These are phyloP conservation scores for Cenchrus americanus DNA, from an alignment of 176 grass and related monocot species.

Conservation along the genomic window DNA sequence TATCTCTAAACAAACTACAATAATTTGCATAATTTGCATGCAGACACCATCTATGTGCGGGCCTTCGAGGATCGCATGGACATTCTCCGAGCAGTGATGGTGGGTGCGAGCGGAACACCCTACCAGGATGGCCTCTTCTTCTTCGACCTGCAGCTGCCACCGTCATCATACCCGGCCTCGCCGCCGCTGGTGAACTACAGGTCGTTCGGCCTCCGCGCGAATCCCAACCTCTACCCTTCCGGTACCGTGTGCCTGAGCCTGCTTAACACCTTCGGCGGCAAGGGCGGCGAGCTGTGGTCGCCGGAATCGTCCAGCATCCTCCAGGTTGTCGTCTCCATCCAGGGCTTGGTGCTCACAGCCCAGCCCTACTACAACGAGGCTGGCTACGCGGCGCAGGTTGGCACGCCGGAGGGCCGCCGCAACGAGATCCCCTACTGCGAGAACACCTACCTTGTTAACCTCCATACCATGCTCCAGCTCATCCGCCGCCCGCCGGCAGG, in stretches of 20 bases:
- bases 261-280: neutral
- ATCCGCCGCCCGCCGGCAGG: neutral
- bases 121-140: neutral
- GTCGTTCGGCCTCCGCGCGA: slow-evolving; percentile 19
- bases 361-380: slow-evolving; percentile 30
- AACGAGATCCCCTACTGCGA: slow-evolving; percentile 2
- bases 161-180: neutral
- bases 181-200: slow-evolving; percentile 32
- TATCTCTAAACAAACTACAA: too few species aligned
- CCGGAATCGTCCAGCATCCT: neutral
- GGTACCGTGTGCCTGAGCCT: slow-evolving; percentile 40
- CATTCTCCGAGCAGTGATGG: neutral
- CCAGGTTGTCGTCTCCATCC: slow-evolving; percentile 33
- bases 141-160: neutral
- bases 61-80: slow-evolving; percentile 11
- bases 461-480: neutral
- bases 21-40: too few species aligned
- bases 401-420: neutral
- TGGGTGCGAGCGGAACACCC: slow-evolving; percentile 17
- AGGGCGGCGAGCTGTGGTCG: neutral
- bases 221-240: slow-evolving; percentile 42
- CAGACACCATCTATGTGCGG: too few species aligned
- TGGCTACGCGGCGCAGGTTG: neutral
- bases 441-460: neutral
- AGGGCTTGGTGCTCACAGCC: neutral